Evolutionary conservation across 2,329 filamentous ascomycete genomes (phyloP), one percentile per base, ranked within the genome.

Genomic region (Scedosporium boydii): DNA sequence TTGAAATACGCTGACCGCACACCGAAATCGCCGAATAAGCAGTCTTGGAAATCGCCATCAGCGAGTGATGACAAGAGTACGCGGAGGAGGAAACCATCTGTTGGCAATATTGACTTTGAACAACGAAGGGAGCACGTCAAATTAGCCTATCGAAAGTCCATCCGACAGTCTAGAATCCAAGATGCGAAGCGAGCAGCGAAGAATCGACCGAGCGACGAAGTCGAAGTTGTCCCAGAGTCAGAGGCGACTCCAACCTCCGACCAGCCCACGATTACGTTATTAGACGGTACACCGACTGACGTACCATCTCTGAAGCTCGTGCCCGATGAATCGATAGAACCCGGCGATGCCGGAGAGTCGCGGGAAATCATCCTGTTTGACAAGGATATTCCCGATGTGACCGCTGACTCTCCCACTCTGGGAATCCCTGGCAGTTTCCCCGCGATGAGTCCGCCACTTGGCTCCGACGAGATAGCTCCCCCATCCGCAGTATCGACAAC

Each of bases 21-120:
- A 58, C 78, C 85, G 18, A 75, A 71, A 59, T 78, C 80, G 4
- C 75, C 79, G n/a, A 53, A n/a, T 46, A 34, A 46, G 44, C 57
- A 34, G 14, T 2, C 27, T 16, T 59, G 48, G 51, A 44, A 41
- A 12, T 63, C 46, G 3, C 48, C 38, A 3, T 38, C 53, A 5
- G 58, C 63, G 16, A 27, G 34, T 12, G 64, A 66, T 21, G 63
- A 64, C 23, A 65, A 58, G 51, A 67, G 74, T 4, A 64, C 72
- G 5, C 72, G 77, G 38, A 77, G 81, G 63, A 78, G 80, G 53
- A 85, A 85, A 69, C 78, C 85, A 60, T 82, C 83, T 1, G 77
- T 93, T 63, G 88, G 88, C 1, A 88, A 88, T 64, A 90, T 96
- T 60, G 90, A 96, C 73, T 95, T 96, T 71, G 91, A 89, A 64